Conservation (phyloP, 805 yeast species). For the Suhomyces canberraensis region DNA sequence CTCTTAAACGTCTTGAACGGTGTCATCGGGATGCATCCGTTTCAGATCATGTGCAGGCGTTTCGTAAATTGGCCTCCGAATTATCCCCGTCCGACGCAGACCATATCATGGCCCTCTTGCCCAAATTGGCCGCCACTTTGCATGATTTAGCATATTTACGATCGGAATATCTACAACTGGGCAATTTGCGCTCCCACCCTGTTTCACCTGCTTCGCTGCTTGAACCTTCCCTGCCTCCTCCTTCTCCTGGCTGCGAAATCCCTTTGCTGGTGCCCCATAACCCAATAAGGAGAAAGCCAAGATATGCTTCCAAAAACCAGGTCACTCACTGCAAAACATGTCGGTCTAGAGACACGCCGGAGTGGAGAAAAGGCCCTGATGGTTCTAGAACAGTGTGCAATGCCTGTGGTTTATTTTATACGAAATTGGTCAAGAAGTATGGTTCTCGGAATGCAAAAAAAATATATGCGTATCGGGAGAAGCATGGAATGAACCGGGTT, state of each 20-base stretch:
- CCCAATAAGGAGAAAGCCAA: conserved; percentile 1
- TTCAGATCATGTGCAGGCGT: conserved; percentile 1
- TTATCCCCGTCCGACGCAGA: neutral
- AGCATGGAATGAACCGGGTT: conserved; percentile 3
- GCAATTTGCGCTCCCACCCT: neutral
- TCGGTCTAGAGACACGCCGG: conserved; percentile 74
- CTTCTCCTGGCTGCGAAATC: neutral
- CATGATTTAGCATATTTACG: neutral
- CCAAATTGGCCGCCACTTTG: neutral
- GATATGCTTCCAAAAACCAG: neutral
- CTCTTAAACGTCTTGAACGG: neutral
- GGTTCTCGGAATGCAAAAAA: conserved; percentile 41
- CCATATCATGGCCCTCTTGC: neutral
- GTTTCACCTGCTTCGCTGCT: neutral
- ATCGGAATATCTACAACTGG: neutral
- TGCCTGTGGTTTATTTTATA: conserved; percentile 83
- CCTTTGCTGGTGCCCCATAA: neutral
- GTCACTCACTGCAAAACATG: conserved; percentile 49
- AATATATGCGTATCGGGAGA: conserved; percentile 7
- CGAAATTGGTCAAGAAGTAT: conserved; percentile 53
- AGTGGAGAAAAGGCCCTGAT: conserved; percentile 89
- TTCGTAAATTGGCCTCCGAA: conserved; percentile 2
- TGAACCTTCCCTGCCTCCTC: neutral
- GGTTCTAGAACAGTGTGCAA: conserved; percentile 83
- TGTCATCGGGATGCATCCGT: neutral